Base-by-base conservation (phyloP, 1,284 basidiomycete genomes). In the Porodaedalea pini region DNA sequence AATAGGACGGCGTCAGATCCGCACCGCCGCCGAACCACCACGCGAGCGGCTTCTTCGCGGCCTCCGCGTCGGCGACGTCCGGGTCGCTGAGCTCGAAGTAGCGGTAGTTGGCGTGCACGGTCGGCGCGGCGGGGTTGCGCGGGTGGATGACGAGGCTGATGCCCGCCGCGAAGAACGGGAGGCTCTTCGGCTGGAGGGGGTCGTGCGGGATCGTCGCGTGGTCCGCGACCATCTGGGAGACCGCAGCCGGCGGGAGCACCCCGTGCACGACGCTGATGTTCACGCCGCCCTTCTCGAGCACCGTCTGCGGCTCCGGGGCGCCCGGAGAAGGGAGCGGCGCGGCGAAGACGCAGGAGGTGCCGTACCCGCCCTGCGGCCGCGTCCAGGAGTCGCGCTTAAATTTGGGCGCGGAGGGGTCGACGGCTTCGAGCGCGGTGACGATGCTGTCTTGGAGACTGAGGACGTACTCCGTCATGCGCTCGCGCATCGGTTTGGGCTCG, bases 1-100 rank as follows among this genome's bases (percentile, higher is more conserved):
- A 80, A 72, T 98, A 98, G 11, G 88, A 88, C 0, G 97, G 97
- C 0, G 97, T 99, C 47, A 99, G 79, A 70, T 99, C 96, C 2
- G 86, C 85, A n/a, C 96, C 96, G 36, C 96, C 96, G 44, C 96
- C 96, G 67, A 98, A 99, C 97, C 97, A 99, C 94, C 95, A 99
- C 7, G 94, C 89, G 37, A 94, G 72, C 23, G 63, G 64, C 50
- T 66, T 49, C 7, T 61, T 59, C n/a, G 62, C 56, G 39, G 43
- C 57, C 21, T 55, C 31, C 61, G 63, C 59, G 54, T 75, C 69
- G 23, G 17, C 11, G 0, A 55, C 65, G 1, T 61, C 66, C 37
- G 76, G 75, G 63, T 89, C 82, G 13, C 83, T 85, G 63, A 94
- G 81, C 74, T 98, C 97, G 71, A 99, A 99, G 75, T 98, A 99